Evolutionary conservation across 305 asterid genomes (phyloP), one percentile per base, ranked within the genome.

Genomic region (Plantago lanceolata): DNA sequence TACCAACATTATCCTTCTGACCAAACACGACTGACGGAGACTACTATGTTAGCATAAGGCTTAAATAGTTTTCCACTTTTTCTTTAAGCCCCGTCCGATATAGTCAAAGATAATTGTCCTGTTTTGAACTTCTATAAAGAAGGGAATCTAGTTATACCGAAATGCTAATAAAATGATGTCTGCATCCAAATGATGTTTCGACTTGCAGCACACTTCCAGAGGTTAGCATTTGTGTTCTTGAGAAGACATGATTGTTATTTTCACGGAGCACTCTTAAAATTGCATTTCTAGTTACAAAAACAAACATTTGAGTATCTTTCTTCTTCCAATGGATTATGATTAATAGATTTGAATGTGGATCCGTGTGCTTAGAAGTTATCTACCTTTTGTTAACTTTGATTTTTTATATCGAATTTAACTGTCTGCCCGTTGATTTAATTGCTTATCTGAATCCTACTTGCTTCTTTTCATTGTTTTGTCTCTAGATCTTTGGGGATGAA

Each of bases 401-500:
- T 7, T 7, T 6, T 55, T 14, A 19, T 26, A 8, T 7, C 11
- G 19, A 0, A 0, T 54, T 24, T 54, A 16, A 15, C n/a, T 14
- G n/a, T 54, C 21, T 15, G 28, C 26, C 13, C 45, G 16, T 55
- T 54, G 37, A 19, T 19, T 20, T 24, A 4, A 53, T 14, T 55
- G 18, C 15, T 9, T 40, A 40, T 40, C 45, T 40, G 45, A 9
- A 9, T 40, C 40, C 45, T 54, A 13, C 35, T 48, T 48, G n/a
- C 62, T 73, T 63, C 20, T 51, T 68, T 45, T 61, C 75, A 12
- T 68, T 61, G 61, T 40, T 49, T 66, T 72, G 31, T 52, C 54
- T 69, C 67, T 80, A 86, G 96, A 75, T 66, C 70, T 62, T 73
- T 65, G 61, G 70, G 74, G 54, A 83, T 87, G 96, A 86, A 78